A percentile compares a stretch with the other conserved stretches of the same genome.
phyloP scores from a whole-genome alignment of 1,284 basidiomycete species.

The Thelephora terrestris region DNA sequence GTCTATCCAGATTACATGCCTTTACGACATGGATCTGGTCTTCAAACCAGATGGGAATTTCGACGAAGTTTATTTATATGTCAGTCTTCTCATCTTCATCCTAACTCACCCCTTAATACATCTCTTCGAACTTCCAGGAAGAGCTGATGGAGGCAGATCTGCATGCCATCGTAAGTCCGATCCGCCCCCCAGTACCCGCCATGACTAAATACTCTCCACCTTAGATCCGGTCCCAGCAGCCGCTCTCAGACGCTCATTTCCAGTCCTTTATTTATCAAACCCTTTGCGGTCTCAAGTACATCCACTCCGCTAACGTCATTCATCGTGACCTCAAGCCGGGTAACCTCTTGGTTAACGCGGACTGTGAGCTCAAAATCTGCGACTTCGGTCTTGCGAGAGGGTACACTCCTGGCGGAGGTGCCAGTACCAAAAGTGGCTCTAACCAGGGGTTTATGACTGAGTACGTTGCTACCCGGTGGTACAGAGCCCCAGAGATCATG shows the following conservation, averaged over 20 bases:
- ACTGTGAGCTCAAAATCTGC: conserved; percentile 97
- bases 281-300: conserved; percentile 96
- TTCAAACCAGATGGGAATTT: conserved; percentile 84
- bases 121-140: conserved; percentile 40
- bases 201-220: conserved; percentile 1
- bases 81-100: conserved; percentile 26
- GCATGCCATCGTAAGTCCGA: conserved; percentile 80
- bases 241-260: conserved; percentile 97
- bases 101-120: not conserved
- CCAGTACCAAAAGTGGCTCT: conserved; percentile 47
- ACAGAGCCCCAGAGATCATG: conserved; percentile 97
- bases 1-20: conserved; percentile 63
- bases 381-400: conserved; percentile 97
- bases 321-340: conserved; percentile 98
- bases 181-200: not conserved
- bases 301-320: conserved; percentile 96
- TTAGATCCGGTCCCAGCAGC: conserved; percentile 95
- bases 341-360: conserved; percentile 94
- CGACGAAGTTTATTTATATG: conserved; percentile 92
- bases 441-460: conserved; percentile 99
- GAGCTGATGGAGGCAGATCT: conserved; percentile 99
- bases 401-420: conserved; percentile 57
- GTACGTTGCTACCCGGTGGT: conserved; percentile 97
- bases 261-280: conserved; percentile 99
- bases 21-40: conserved; percentile 97